Evolutionary conservation across 352 stramenopile genomes (phyloP).

Genomic region (Globisporangium megalacanthum): DNA sequence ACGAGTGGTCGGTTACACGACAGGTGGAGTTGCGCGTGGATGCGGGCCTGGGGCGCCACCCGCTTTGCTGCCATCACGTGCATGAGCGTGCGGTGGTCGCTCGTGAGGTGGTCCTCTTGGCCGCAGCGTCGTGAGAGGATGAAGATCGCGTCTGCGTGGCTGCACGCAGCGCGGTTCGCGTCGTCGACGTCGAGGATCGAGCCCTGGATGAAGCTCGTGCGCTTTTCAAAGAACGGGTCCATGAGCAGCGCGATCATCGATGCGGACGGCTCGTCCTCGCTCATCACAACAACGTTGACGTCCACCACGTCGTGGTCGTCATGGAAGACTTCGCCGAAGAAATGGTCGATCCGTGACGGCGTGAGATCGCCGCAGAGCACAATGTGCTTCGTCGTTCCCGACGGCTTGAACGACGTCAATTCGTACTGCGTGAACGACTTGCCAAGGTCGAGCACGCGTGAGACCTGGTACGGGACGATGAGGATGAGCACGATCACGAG

Average conservation of each 20-base stretch:
- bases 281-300: slow-evolving; percentile 72
- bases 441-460: slow-evolving; percentile 74
- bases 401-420: slow-evolving; percentile 64
- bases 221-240: slow-evolving; percentile 83
- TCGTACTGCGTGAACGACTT: slow-evolving; percentile 73
- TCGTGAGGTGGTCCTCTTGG: slow-evolving; percentile 62
- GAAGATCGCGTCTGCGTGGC: slow-evolving; percentile 68
- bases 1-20: slow-evolving; percentile 73
- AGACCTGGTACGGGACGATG: slow-evolving; percentile 83
- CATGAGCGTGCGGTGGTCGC: slow-evolving; percentile 79
- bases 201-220: slow-evolving; percentile 76
- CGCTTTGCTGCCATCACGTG: slow-evolving; percentile 72
- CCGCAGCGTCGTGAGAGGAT: slow-evolving; percentile 59
- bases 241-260: slow-evolving; percentile 71
- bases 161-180: slow-evolving; percentile 58
- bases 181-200: slow-evolving; percentile 79
- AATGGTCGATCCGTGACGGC: slow-evolving; percentile 73
- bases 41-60: slow-evolving; percentile 37
- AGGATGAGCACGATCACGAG: slow-evolving; percentile 83
- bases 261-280: slow-evolving; percentile 68
- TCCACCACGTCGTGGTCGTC: slow-evolving; percentile 82
- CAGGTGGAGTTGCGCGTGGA: slow-evolving; percentile 76
- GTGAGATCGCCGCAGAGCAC: slow-evolving; percentile 82
- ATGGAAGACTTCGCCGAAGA: slow-evolving; percentile 86
- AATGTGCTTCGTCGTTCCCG: slow-evolving; percentile 54